These are phyloP conservation scores for Avicennia marina DNA, from an alignment of 257 asterid genomes.

Conservation along the genomic window DNA sequence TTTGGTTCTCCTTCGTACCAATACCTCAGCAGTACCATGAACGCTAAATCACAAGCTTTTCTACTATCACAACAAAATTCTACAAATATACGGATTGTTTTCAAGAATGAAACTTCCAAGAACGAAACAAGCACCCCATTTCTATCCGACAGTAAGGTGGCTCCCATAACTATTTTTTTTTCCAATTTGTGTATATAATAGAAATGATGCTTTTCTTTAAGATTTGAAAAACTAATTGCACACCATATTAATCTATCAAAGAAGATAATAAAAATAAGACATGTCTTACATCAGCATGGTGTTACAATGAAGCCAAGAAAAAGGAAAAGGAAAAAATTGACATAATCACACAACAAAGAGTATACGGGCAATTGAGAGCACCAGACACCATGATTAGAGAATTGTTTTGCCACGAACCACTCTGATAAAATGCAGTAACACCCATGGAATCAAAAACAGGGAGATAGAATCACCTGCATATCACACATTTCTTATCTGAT, in stretches of 20 bases:
- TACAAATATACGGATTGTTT: no score
- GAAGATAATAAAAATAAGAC: conserved; percentile 20
- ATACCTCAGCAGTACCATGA: no score
- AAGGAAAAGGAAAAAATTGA: conserved; percentile 18
- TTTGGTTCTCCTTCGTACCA: no score
- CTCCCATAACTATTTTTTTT: no score
- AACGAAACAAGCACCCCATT: no score
- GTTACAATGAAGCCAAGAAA: conserved; percentile 21
- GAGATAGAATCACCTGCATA: conserved; percentile 18
- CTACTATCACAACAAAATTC: no score
- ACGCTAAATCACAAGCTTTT: no score
- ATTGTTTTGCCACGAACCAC: conserved; percentile 22
- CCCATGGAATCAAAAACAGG: conserved; percentile 24
- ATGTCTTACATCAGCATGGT: conserved; percentile 32
- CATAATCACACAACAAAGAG: conserved; percentile 32
- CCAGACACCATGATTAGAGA: conserved; percentile 21
- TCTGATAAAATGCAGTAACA: conserved; percentile 20
- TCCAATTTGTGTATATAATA: no score
- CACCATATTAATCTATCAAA: conserved; percentile 32
- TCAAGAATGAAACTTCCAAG: no score
- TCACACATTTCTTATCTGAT: conserved; percentile 30
- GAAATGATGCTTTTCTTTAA: no score
- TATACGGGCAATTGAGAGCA: conserved; percentile 26
- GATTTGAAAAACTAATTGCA: conserved; percentile 1
- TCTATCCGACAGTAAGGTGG: no score